Evolutionary conservation across 306 rosid genomes (phyloP).

Genomic region (Senna siamea): DNA sequence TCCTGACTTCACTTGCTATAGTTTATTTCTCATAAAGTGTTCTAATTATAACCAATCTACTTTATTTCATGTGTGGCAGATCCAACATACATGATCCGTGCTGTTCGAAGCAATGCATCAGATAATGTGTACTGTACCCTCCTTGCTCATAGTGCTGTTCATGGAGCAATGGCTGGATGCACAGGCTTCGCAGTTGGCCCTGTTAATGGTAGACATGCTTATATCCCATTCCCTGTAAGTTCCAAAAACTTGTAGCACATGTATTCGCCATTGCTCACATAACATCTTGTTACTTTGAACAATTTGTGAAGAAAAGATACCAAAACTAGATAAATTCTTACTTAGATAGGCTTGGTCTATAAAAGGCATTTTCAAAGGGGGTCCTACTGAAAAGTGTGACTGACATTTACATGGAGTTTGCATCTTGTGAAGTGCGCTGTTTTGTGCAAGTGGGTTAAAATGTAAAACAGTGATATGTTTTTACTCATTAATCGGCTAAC

Average conservation of each 20-base stretch:
- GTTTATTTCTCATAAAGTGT: not conserved
- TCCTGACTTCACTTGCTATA: not conserved
- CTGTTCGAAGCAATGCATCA: slow-evolving; percentile 58
- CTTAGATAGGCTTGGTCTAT: too few relatives aligned
- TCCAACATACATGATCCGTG: slow-evolving; percentile 71
- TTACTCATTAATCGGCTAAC: too few relatives aligned
- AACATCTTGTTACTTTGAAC: not conserved
- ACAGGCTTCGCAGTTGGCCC: slow-evolving; percentile 62
- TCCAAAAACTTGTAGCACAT: not conserved
- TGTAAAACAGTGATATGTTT: too few relatives aligned
- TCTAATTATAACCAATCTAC: not conserved
- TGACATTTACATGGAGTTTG: too few relatives aligned
- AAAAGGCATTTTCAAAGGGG: too few relatives aligned
- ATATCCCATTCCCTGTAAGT: slow-evolving; percentile 63
- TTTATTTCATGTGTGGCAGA: slow-evolving; percentile 44
- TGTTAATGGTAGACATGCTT: slow-evolving; percentile 58
- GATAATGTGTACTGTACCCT: slow-evolving; percentile 62
- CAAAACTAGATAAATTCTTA: not conserved
- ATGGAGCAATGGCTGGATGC: slow-evolving; percentile 69
- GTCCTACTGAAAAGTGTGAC: too few relatives aligned
- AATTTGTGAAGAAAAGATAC: not conserved
- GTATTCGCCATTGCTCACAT: not conserved
- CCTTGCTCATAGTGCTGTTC: slow-evolving; percentile 63
- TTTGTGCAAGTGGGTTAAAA: too few relatives aligned
- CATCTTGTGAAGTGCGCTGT: too few relatives aligned